Percentiles rank a stretch among this genome's conserved stretches.
Evolutionary conservation across 345 rosid genomes (phyloP).

Genomic region (Aquilaria sinensis): DNA sequence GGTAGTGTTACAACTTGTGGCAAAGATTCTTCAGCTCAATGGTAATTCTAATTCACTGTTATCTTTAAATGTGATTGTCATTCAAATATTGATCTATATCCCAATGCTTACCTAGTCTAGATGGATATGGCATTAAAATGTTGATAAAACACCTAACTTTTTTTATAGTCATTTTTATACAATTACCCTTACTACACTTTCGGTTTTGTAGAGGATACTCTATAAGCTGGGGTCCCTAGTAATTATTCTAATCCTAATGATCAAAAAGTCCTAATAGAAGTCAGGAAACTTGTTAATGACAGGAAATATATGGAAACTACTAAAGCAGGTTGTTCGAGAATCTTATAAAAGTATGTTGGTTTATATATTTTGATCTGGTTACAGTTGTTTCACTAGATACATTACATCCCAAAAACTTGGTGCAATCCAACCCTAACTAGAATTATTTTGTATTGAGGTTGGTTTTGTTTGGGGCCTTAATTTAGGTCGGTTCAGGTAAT

Average conservation of each 20-base stretch:
- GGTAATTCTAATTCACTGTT: constrained; percentile 30
- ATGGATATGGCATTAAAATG: background rate
- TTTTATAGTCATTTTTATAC: background rate
- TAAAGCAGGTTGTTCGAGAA: constrained; percentile 52
- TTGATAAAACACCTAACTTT: background rate
- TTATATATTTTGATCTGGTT: background rate
- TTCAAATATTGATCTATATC: too few species aligned
- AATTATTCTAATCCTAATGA: constrained; percentile 57
- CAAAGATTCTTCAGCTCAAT: constrained; percentile 63
- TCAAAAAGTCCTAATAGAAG: constrained; percentile 48
- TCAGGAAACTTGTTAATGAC: constrained; percentile 62
- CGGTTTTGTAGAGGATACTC: constrained; percentile 58
- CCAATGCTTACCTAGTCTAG: background rate
- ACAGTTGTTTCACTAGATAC: too few species aligned
- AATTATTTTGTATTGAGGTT: too few species aligned
- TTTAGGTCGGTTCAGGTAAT: too few species aligned
- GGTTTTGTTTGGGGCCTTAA: too few species aligned
- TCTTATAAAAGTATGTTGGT: constrained; percentile 58
- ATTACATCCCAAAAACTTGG: too few species aligned
- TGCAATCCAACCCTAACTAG: too few species aligned
- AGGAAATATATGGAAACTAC: constrained; percentile 66
- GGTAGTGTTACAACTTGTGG: constrained; percentile 52
- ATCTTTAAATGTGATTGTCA: background rate
- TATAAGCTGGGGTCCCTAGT: constrained; percentile 80
- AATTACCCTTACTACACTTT: too few species aligned